Base-by-base conservation (phyloP, 1,139 yeast species). In the Hyphopichia pseudoburtonii region DNA sequence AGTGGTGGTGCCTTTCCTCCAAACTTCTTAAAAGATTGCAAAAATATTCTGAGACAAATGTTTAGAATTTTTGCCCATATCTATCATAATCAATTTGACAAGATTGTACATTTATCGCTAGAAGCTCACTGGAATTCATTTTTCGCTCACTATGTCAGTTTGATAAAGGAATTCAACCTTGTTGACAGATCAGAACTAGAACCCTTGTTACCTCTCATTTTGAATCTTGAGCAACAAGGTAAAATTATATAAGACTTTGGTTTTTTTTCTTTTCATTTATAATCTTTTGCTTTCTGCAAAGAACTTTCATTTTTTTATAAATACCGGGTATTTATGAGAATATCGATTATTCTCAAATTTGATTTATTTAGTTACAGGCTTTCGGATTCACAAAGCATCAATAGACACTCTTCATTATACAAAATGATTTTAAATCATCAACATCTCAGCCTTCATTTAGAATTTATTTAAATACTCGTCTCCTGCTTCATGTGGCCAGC, bases 51-150 rank as follows among this genome's bases (percentile, higher is more conserved):
- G 52, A 73, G 90, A 44, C 98, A 94, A 57, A 86, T 92, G 90
- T 89, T 92, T 56, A 75, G 97, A 46, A 86, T 92, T n/a, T 90
- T 92, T 66, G 98, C 98, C 9, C 96, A 90, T 57, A 82, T 92
- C 26, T 92, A 90, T 59, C 87, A 88, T 62, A 88, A 89, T 57
- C 98, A 92, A 60, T 92, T 89, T 61, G 98, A 92, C 49, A 87
- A 84, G 54, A 78, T 92, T 29, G 81, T 92, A 21, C 97, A 92
- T 60, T 66, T 94, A 44, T 83, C 95, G 3, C 62, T 92, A 43
- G 98, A 92, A 59, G 97, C 98, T 2, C 98, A 94, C 59, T 92
- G 96, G 96, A 92, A 94, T 62, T 89, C 97, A 4, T 88, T 90
- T 54, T 94, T 92, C 62, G 94, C 96, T n/a, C 98, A 94, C 60